A percentile compares a stretch with the other conserved stretches of the same genome.
Evolutionary conservation across 345 rosid species (phyloP).

Genomic region (Odontarrhena argentea): DNA sequence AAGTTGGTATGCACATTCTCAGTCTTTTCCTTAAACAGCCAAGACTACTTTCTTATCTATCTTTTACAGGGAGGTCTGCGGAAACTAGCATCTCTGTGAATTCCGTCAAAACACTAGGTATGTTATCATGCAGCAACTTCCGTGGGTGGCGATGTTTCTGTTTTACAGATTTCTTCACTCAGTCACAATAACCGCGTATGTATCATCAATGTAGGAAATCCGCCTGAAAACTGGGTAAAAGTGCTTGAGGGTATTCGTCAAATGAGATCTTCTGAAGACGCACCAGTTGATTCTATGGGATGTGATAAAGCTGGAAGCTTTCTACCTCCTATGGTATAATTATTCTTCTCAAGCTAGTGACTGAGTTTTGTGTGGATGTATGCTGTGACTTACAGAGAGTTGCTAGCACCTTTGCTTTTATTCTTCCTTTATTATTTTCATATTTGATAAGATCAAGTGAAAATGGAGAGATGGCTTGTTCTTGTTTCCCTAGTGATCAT

Average conservation of each 20-base stretch:
- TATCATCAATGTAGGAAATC: constrained; percentile 21
- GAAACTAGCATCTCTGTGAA: constrained; percentile 37
- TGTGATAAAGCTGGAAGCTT: constrained; percentile 47
- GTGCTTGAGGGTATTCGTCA: constrained; percentile 43
- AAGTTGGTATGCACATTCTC: neutral
- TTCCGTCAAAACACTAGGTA: constrained; percentile 32
- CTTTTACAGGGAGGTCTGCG: constrained; percentile 48
- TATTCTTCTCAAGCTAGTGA: neutral
- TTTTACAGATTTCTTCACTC: constrained; percentile 14
- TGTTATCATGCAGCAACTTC: neutral
- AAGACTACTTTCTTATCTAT: neutral
- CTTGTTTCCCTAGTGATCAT: constrained; percentile 5
- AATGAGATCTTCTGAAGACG: constrained; percentile 47
- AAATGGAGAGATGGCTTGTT: constrained; percentile 2
- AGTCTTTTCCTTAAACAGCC: constrained; percentile 2
- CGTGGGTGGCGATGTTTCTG: neutral
- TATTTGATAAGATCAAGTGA: neutral
- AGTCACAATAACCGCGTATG: constrained; percentile 5
- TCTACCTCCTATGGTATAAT: constrained; percentile 40
- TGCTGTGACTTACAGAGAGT: constrained; percentile 1
- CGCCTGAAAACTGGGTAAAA: constrained; percentile 41
- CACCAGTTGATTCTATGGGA: constrained; percentile 49
- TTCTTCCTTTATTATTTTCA: neutral
- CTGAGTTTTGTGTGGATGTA: neutral
- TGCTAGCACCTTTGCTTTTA: neutral